Evolutionary conservation across 2,329 filamentous ascomycete genomes (phyloP), one percentile per base, ranked within the genome.

Genomic region (Byssoonygena ceratinophila): DNA sequence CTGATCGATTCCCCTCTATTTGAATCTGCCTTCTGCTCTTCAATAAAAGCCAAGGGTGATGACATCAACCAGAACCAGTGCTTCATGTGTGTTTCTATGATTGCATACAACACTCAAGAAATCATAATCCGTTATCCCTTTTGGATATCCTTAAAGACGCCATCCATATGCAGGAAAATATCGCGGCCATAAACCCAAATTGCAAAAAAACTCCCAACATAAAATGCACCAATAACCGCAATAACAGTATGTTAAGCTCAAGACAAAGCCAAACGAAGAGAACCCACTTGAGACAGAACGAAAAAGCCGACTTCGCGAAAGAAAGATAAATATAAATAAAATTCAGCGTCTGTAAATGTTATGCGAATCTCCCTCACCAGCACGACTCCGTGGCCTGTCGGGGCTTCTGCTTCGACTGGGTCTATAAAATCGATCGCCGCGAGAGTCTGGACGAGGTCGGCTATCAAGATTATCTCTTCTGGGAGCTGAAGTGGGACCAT

Each of bases 321-420:
- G n/a, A n/a, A n/a, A n/a, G n/a, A n/a, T n/a, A n/a, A n/a, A n/a
- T n/a, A n/a, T n/a, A 23, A 43, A 23, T 5, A 23, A 23, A 20
- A 29, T n/a, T 52, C 31, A 56, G 32, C 54, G 54, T 29, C 54
- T 48, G 23, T 56, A 56, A 16, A 52, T 14, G 46, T 54, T 53
- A 45, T 53, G 40, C 3, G 43, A 6, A 43, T 49, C 46, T 23
- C 36, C 31, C 16, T 54, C 54, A 9, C 43, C 47, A 4, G 36
- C 20, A 39, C 54, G 54, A 23, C 46, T 54, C n/a, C 54, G 51
- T 11, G 52, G 51, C 41, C 54, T 40, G 14, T 51, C 51, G 9
- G 52, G 52, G n/a, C 55, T 56, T 50, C 52, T 51, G 27, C 52
- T 54, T 37, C 52, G 29, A 37, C 52, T 54, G 22, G 52, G 55